Evolutionary conservation across 306 rosid species (phyloP), one percentile per base, ranked within the genome.

Genomic region (Lathyrus aphaca): DNA sequence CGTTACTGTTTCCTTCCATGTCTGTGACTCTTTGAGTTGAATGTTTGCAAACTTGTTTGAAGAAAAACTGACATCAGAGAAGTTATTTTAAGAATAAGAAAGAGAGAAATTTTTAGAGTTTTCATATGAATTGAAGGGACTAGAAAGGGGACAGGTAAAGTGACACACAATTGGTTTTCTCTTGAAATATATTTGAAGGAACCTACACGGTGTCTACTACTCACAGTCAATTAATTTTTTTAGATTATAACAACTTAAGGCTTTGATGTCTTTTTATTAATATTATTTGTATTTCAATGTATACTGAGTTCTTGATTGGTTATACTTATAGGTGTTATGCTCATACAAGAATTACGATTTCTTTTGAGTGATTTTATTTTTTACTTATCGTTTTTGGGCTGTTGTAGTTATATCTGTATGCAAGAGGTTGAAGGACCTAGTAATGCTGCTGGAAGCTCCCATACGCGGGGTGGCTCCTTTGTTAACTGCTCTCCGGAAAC

Each of bases 401-500:
- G 37, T 63, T 82, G 81, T 78, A 94, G 98, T 94, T 63, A 13
- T 89, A 79, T 78, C 77, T 75, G 89, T 91, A 72, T 94, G 99
- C 76, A 87, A 69, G 88, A 84, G 81, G 85, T 76, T 94, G 39
- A 94, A 84, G 76, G 97, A 89, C 45, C 90, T 72, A 64, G 95
- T 89, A 55, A 12, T 84, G 80, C 63, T 85, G 73, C 87, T 91
- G 79, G 88, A 83, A 56, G 85, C 89, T n/a, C 99, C 99, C 18
- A 70, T 94, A 5, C 82, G 91, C 3, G 99, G 97, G 17, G 92
- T 91, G 69, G 95, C 86, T 73, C 99, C 97, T 0, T 14, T 94
- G 87, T 64, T 87, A 27, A 73, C 88, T 64, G 96, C 96, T 66
- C 68, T 89, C 59, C 76, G 82, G 82, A 94, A 89, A 60, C 85